Evolutionary conservation across 2,329 filamentous ascomycete genomes (phyloP), one percentile per base, ranked within the genome.

Genomic region (Fusarium clavum): DNA sequence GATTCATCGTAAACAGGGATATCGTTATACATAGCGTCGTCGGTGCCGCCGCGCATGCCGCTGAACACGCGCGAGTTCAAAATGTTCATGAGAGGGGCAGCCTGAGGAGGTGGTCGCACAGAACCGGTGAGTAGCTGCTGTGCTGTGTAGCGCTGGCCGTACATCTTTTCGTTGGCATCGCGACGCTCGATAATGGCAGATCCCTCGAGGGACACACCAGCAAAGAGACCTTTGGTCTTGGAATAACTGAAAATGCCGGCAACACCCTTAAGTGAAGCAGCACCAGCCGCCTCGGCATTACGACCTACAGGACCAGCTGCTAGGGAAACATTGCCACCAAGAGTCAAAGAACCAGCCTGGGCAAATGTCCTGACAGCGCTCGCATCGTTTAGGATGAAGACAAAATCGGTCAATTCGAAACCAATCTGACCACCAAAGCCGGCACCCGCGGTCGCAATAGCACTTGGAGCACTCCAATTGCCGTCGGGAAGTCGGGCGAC

Each of bases 191-290:
- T 93, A 71, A 99, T 91, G 56, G 93, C 94, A 67, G 92, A 95
- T 24, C 96, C 96, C 80, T 99, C 96, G 72, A 99, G 84, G 73
- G 93, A 97, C 49, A 99, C 94, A 77, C 96, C 96, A 8, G 96
- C 96, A 75, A 99, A 99, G 32, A 99, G 84, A 22, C 96, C 96
- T 84, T 98, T 98, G 14, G 96, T 99, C 83, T 98, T 98, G 79
- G 92, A 96, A 85, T 99, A 99, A 76, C 93, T 93, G 84, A 99
- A 99, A 52, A 99, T 91, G 56, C 93, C 96, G 0, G 94, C 92
- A 11, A 98, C 92, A 69, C 94, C 91, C 83, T 90, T 95, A 69
- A 97, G 86, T 73, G 93, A 97, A 10, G 96, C 96, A 16, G 94
- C 95, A 69, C 96, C 96, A 38, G 96, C 95, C 14, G 96, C 96